phyloP scores from a whole-genome alignment of 306 rosid genomes.

The Prunus campanulata region DNA sequence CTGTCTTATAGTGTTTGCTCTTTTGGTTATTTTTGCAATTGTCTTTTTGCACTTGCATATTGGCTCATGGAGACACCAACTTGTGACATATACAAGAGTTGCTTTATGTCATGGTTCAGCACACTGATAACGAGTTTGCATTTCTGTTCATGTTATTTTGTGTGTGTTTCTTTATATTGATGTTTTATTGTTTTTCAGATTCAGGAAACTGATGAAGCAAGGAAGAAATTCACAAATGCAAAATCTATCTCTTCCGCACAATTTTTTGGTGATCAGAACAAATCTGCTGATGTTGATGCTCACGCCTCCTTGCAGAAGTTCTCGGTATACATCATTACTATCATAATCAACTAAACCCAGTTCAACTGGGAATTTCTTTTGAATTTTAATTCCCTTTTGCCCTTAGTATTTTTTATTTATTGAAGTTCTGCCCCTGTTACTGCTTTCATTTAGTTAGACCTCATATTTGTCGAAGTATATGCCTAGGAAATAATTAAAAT shows the following conservation, averaged over 20 bases:
- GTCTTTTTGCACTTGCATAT: background rate
- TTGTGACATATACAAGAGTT: background rate
- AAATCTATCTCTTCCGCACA: constrained; percentile 93
- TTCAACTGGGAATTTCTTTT: background rate
- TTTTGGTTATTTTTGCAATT: background rate
- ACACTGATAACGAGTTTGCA: background rate
- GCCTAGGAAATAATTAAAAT: background rate
- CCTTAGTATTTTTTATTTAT: background rate
- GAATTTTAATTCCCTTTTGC: background rate
- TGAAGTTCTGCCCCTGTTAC: background rate
- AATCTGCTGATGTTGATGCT: constrained; percentile 54
- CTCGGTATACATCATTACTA: constrained; percentile 49
- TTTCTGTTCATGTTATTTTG: background rate
- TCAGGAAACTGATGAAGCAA: constrained; percentile 81
- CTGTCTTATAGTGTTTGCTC: background rate
- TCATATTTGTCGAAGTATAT: background rate
- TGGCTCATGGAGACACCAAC: background rate
- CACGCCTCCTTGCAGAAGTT: constrained; percentile 77
- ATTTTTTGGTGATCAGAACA: constrained; percentile 79
- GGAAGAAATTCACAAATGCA: constrained; percentile 92
- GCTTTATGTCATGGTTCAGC: background rate
- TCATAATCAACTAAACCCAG: background rate
- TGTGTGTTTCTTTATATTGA: background rate
- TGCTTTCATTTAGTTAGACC: background rate
- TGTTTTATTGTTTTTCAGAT: constrained; percentile 32